Conservation (phyloP, 768 basidiomycete species). For the Trametes coccinea region DNA sequence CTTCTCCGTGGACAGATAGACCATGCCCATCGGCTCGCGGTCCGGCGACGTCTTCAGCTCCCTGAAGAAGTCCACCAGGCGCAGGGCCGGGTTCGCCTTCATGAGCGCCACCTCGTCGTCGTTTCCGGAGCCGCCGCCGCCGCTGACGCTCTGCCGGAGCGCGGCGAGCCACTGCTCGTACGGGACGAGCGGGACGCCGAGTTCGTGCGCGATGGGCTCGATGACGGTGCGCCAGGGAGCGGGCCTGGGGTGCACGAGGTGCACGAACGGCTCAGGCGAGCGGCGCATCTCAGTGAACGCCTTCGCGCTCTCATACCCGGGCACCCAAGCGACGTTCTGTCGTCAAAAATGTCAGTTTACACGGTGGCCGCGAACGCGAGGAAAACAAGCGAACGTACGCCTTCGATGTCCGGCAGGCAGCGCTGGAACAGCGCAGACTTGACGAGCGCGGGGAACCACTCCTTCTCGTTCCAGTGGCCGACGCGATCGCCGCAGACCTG, state of each 20-base stretch:
- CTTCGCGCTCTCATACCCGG: slow-evolving; percentile 39
- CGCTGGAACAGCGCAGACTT: slow-evolving; percentile 17
- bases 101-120: slow-evolving; percentile 1
- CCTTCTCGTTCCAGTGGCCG: slow-evolving; percentile 41
- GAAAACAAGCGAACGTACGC: background rate
- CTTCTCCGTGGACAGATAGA: slow-evolving; percentile 20
- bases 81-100: slow-evolving; percentile 24
- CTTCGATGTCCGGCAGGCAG: slow-evolving; percentile 8
- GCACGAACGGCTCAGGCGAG: background rate
- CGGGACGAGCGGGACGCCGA: slow-evolving; percentile 25
- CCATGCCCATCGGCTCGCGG: slow-evolving; percentile 11
- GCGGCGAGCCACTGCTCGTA: slow-evolving; percentile 27
- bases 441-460: slow-evolving; percentile 40
- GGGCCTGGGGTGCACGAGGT: slow-evolving; percentile 41
- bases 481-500: slow-evolving; percentile 38
- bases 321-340: slow-evolving; percentile 27
- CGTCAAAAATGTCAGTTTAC: background rate
- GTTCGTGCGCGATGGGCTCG: background rate
- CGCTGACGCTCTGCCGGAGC: slow-evolving; percentile 13
- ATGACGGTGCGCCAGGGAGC: slow-evolving; percentile 29
- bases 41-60: background rate
- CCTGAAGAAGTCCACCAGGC: slow-evolving; percentile 25
- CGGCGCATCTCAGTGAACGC: slow-evolving; percentile 34
- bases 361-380: too few species aligned
- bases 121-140: background rate